Base-by-base conservation (phyloP, 768 basidiomycete genomes). In the Stropharia rugosoannulata region DNA sequence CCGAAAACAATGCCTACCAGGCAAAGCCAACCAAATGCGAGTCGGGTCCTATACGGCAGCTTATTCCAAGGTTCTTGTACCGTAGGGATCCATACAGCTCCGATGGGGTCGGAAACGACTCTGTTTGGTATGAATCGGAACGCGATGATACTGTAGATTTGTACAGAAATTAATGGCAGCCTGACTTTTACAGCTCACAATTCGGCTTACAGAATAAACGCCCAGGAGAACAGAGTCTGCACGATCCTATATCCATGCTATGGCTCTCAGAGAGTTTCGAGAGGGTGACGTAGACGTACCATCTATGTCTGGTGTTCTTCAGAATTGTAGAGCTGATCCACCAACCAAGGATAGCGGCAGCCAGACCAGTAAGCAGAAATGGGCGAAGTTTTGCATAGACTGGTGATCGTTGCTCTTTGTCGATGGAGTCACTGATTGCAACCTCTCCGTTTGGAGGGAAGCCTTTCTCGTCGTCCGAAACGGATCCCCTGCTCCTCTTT, bases 111-210 rank as follows among this genome's bases (percentile, higher is more conserved):
- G 15, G 87, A 80, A 49, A 94, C 76, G 27, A 84, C 74, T 3
- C 82, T 79, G 68, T 82, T 87, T 58, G 91, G 90, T 52, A 93
- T 84, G 69, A 83, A 93, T n/a, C 89, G 84, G 77, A 92, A 93
- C 3, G 87, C 88, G 58, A 93, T 93, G 58, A 90, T 78, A 5
- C 85, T 87, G 37, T 44, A 36, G 19, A 40, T 91, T 27, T 47
- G 47, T 25, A 56, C 35, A 6, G 22, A 50, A 44, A 29, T 19
- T 35, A 19, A 32, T 38, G 40, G 19, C 18, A 4, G 19, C 18
- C 4, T 5, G 41, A 8, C 19, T 27, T 12, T 16, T n/a, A 18
- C 18, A 43, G 15, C 27, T 27, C 3, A 42, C 51, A 11, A 8
- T 85, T 85, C 16, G 22, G 74, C 84, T 63, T 62, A 87, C 87